Percentiles rank a stretch among this genome's conserved stretches.
Conservation (phyloP, 257 asterid species). For the Ajuga chamaepitys region DNA sequence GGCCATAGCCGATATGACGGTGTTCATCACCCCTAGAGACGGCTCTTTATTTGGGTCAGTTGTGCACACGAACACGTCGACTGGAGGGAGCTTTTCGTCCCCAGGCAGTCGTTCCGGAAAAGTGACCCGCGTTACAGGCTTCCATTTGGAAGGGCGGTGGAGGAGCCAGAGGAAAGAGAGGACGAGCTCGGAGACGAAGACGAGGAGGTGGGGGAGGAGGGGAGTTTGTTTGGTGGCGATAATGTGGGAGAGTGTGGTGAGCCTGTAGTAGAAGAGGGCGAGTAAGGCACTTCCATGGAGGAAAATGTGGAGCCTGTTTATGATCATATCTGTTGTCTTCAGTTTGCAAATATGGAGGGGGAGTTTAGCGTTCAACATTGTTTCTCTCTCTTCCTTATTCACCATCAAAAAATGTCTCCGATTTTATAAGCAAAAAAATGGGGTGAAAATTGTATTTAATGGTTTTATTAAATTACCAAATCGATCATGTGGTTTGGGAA, state of each 20-base stretch:
- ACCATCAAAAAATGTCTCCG: not conserved
- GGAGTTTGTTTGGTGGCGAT: slow-evolving; percentile 4
- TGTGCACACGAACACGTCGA: slow-evolving; percentile 44
- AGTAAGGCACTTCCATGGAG: slow-evolving; percentile 28
- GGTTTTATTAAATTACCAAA: not conserved
- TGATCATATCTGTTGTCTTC: slow-evolving; percentile 11
- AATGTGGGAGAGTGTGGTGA: slow-evolving; percentile 9
- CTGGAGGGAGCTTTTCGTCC: slow-evolving; percentile 25
- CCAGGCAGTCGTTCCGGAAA: slow-evolving; percentile 31
- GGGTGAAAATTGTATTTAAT: not conserved
- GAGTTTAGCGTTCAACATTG: not conserved
- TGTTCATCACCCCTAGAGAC: slow-evolving; percentile 39
- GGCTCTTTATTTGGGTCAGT: slow-evolving; percentile 51
- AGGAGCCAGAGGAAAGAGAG: slow-evolving; percentile 31
- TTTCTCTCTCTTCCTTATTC: not conserved
- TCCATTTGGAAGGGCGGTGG: slow-evolving; percentile 24
- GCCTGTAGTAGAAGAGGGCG: slow-evolving; percentile 33
- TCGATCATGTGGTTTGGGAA: no score
- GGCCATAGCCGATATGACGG: slow-evolving; percentile 43
- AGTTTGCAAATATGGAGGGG: slow-evolving; percentile 25
- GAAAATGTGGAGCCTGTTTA: slow-evolving; percentile 30
- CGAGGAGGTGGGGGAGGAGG: slow-evolving; percentile 20
- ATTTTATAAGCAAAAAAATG: not conserved
- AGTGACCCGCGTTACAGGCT: slow-evolving; percentile 22
- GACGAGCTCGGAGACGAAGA: slow-evolving; percentile 30